phyloP scores from a whole-genome alignment of 2,329 filamentous ascomycete species.

The Diaporthe velutina region DNA sequence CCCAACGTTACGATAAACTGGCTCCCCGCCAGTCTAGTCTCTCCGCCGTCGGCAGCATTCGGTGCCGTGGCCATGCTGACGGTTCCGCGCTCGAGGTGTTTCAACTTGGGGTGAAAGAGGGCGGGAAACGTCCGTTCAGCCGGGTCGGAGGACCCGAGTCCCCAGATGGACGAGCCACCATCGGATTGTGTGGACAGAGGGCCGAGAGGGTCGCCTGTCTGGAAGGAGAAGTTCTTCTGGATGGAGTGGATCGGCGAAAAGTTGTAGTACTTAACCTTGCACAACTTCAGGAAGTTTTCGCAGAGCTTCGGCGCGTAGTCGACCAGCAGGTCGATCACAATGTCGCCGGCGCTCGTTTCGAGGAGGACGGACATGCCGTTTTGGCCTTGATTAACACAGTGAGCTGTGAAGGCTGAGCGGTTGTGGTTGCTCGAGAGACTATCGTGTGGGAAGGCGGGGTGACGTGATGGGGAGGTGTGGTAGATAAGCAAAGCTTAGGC shows the following conservation, averaged over 20 bases:
- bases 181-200: constrained; percentile 87
- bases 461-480: neutral
- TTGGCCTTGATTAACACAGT: neutral
- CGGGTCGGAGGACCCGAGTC: constrained; percentile 75
- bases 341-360: constrained; percentile 92
- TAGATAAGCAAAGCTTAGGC: neutral
- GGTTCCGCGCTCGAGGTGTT: constrained; percentile 89
- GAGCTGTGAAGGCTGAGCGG: neutral
- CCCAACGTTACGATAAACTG: constrained; percentile 95
- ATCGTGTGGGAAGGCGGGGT: neutral
- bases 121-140: constrained; percentile 83
- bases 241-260: constrained; percentile 93
- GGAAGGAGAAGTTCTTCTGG: constrained; percentile 95
- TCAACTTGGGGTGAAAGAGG: constrained; percentile 88
- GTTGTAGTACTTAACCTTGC: constrained; percentile 99
- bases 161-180: constrained; percentile 95
- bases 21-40: constrained; percentile 85
- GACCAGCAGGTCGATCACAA: constrained; percentile 92
- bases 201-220: constrained; percentile 94
- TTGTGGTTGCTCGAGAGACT: neutral
- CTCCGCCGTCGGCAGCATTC: constrained; percentile 76
- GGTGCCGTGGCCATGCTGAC: constrained; percentile 98
- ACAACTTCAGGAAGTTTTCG: constrained; percentile 98
- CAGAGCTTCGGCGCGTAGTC: constrained; percentile 92
- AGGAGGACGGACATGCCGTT: constrained; percentile 87